Evolutionary conservation across 192 early-diverging fungal genomes (phyloP).

Genomic region (Linderina pennispora): DNA sequence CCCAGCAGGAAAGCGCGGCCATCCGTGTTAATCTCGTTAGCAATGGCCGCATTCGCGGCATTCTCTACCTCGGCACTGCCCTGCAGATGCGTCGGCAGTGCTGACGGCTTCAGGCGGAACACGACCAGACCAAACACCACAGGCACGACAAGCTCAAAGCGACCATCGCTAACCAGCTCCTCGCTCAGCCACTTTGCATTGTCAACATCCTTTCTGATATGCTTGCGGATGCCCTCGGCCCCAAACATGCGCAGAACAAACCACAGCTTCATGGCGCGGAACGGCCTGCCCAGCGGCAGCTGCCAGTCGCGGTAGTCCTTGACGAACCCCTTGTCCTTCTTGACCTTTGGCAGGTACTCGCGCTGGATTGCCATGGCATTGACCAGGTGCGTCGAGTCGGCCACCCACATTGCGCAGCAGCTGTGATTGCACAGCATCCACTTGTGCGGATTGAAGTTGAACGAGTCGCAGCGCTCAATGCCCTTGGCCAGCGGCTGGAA

Average conservation of each 20-base stretch:
- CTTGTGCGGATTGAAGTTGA: slow-evolving; percentile 51
- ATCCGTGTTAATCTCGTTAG: slow-evolving; percentile 3
- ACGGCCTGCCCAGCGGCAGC: slow-evolving; percentile 43
- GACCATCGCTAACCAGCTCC: slow-evolving; percentile 11
- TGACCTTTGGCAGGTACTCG: slow-evolving; percentile 29
- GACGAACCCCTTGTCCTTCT: slow-evolving; percentile 17
- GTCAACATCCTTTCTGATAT: slow-evolving; percentile 27
- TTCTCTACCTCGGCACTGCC: not conserved
- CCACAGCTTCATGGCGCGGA: slow-evolving; percentile 51
- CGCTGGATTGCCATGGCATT: slow-evolving; percentile 36
- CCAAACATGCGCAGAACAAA: slow-evolving; percentile 49
- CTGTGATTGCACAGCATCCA: slow-evolving; percentile 49
- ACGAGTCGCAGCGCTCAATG: slow-evolving; percentile 44
- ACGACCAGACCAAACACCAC: slow-evolving; percentile 26
- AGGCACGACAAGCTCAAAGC: slow-evolving; percentile 23
- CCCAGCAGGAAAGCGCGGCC: slow-evolving; percentile 8
- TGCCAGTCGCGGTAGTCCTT: slow-evolving; percentile 49
- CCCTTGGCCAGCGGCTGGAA: slow-evolving; percentile 32
- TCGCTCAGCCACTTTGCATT: slow-evolving; percentile 16
- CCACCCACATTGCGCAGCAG: slow-evolving; percentile 47
- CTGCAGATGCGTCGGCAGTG: not conserved
- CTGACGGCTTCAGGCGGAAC: slow-evolving; percentile 19
- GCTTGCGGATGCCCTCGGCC: slow-evolving; percentile 24
- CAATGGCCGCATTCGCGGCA: slow-evolving; percentile 2
- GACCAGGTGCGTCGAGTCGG: slow-evolving; percentile 21